Percentiles rank a stretch among this genome's conserved stretches.
Conservation (phyloP, 1,284 basidiomycete genomes). For the Megacollybia platyphylla region DNA sequence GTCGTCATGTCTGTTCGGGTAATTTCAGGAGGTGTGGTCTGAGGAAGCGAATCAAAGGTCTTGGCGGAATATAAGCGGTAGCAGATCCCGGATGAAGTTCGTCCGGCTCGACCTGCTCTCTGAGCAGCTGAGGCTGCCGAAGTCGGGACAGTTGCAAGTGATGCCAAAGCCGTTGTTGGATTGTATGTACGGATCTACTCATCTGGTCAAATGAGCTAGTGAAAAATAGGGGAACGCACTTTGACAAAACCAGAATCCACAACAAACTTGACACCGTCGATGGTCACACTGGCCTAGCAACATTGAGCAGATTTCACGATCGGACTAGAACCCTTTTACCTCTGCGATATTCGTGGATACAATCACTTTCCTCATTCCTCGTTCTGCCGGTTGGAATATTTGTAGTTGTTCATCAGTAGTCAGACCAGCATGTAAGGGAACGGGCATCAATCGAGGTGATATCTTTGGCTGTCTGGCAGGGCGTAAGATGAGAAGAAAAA, state of each 20-base stretch:
- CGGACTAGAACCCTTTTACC: conserved; percentile 22
- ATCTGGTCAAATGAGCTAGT: background rate
- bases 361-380: conserved; percentile 79
- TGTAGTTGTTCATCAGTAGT: conserved; percentile 76
- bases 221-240: conserved; percentile 25
- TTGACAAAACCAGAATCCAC: conserved; percentile 94
- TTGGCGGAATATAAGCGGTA: conserved; percentile 82
- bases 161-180: conserved; percentile 71
- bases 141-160: conserved; percentile 68
- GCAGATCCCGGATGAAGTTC: conserved; percentile 84
- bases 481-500: background rate
- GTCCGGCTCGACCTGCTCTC: conserved; percentile 81
- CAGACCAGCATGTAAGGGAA: conserved; percentile 85
- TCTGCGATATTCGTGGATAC: conserved; percentile 96
- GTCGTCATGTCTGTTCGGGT: conserved; percentile 80
- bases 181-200: conserved; percentile 74
- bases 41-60: conserved; percentile 43
- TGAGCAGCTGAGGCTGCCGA: conserved; percentile 81
- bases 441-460: conserved; percentile 45
- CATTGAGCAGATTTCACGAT: background rate
- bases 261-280: conserved; percentile 93
- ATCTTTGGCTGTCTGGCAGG: conserved; percentile 49
- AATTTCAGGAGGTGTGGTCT: conserved; percentile 79
- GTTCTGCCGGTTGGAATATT: conserved; percentile 70
- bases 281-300: conserved; percentile 81